Evolutionary conservation across 2,329 filamentous ascomycete genomes (phyloP), one percentile per base, ranked within the genome.

Genomic region (Penicillium brasilianum): DNA sequence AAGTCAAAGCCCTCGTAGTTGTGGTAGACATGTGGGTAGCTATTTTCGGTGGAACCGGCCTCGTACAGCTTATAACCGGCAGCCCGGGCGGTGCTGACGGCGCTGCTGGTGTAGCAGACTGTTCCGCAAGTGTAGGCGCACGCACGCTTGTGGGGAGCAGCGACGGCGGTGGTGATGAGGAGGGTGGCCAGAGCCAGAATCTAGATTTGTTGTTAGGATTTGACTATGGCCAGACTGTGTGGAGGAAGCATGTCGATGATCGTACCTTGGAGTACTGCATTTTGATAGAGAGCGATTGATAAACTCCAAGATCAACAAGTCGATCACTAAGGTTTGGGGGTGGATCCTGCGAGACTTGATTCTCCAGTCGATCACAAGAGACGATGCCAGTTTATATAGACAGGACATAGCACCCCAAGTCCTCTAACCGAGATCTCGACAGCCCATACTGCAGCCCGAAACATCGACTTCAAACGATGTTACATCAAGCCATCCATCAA

Each of bases 1-100:
- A 90, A 89, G 43, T 79, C 75, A 72, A 90, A 89, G 18, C 84
- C 86, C 70, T 89, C 87, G 67, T 83, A 83, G 78, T 88, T 84
- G 73, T 87, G 83, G 77, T 86, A 88, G 37, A 74, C 74, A 71
- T 88, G 86, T 0, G 86, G 86, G 72, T 88, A 88, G 57, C 73
- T 71, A 63, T 80, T 61, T 18, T 64, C 64, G n/a, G 66, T 63
- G 9, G 78, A 70, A 44, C 75, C 77, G 1, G 71, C 71, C 30
- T 68, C 67, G 71, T 85, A 81, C 68, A 85, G 81, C 20, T 75
- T 71, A 77, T 82, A 88, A 3, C 84, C 85, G 50, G 81, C 77
- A 58, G 80, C 76, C 43, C 82, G 72, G 41, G 87, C 87, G 10
- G 79, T 74, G 63, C 74, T 77, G 52, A 87, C 81, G 60, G 83